phyloP scores from a whole-genome alignment of 768 basidiomycete species.

The Lactarius akahatsu region DNA sequence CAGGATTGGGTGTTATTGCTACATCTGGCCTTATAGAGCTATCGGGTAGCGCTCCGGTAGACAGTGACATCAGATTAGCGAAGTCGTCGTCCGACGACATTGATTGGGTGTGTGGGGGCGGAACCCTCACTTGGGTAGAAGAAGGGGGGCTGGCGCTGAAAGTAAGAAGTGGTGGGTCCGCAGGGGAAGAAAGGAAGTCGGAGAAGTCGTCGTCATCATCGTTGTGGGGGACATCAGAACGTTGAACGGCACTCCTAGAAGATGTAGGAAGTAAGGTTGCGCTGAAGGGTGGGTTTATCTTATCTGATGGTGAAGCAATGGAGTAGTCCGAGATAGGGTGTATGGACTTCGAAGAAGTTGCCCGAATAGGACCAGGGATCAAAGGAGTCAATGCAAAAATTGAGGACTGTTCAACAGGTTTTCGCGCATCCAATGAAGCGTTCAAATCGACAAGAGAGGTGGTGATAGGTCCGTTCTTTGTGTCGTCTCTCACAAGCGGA shows the following conservation, averaged over 20 bases:
- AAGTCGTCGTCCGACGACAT: slow-evolving; percentile 45
- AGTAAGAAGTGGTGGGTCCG: slow-evolving; percentile 23
- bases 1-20: neutral
- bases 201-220: slow-evolving; percentile 48
- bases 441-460: neutral
- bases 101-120: slow-evolving; percentile 25
- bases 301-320: neutral
- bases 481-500: neutral
- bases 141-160: slow-evolving; percentile 6
- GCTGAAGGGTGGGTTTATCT: slow-evolving; percentile 14
- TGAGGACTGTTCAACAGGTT: neutral
- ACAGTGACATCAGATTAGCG: slow-evolving; percentile 46
- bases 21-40: neutral
- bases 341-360: neutral
- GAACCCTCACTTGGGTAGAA: neutral
- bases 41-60: slow-evolving; percentile 22
- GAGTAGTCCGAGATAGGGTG: neutral
- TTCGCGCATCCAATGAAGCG: neutral
- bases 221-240: slow-evolving; percentile 5
- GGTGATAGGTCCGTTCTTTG: neutral
- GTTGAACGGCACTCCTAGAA: neutral
- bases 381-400: slow-evolving; percentile 1
- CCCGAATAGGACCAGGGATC: slow-evolving; percentile 1
- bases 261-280: slow-evolving; percentile 28
- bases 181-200: slow-evolving; percentile 44